Conservation (phyloP, 768 basidiomycete genomes). For the Asterophora parasitica region DNA sequence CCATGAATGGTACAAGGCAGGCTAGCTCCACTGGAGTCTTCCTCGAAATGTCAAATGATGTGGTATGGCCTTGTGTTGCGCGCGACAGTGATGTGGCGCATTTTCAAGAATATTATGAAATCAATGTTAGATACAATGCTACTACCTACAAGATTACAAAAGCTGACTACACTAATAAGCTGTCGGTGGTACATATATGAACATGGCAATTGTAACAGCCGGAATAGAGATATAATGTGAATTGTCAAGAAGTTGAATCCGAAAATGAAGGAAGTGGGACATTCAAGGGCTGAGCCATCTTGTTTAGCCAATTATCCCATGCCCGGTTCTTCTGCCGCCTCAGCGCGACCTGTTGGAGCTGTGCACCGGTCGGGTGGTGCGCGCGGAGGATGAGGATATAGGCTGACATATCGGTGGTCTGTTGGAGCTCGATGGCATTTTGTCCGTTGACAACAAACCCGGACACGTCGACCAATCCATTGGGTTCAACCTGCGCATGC, state of each 20-base stretch:
- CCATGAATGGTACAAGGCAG: too few species aligned
- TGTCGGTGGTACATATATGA: too few species aligned
- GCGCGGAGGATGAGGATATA: conserved; percentile 43
- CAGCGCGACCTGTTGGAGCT: conserved; percentile 32
- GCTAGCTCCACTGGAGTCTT: too few species aligned
- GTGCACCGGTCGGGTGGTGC: conserved; percentile 45
- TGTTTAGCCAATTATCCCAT: conserved; percentile 39
- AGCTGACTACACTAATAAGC: neutral
- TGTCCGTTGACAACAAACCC: conserved; percentile 34
- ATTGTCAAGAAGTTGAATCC: too few species aligned
- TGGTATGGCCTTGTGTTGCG: too few species aligned
- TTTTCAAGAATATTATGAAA: neutral
- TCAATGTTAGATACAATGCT: neutral
- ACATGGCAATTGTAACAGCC: too few species aligned
- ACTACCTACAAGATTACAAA: neutral
- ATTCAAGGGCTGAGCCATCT: conserved; percentile 29
- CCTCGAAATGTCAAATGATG: too few species aligned
- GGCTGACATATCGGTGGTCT: conserved; percentile 37
- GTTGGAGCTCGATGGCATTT: conserved; percentile 41
- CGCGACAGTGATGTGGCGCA: too few species aligned
- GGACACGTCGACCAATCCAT: conserved; percentile 50
- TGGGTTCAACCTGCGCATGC: conserved; percentile 35
- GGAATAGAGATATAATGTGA: too few species aligned
- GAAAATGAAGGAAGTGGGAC: conserved; percentile 16
- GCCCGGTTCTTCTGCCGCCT: conserved; percentile 27